Conservation (phyloP, 1,284 basidiomycete species). For the Stereum hirsutum region DNA sequence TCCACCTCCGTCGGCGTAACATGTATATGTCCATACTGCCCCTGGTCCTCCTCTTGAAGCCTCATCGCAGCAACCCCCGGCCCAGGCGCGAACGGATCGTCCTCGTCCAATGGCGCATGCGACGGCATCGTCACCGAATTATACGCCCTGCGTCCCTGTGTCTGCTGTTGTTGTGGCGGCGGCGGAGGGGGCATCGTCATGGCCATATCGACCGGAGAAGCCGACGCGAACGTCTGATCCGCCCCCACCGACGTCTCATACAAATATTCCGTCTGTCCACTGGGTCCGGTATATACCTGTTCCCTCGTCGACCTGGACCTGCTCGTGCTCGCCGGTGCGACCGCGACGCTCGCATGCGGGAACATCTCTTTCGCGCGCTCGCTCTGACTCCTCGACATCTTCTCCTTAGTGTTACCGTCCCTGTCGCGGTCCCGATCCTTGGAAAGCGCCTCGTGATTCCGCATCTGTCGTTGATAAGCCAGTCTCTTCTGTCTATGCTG, state of each 20-base stretch:
- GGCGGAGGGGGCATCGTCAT: constrained; percentile 20
- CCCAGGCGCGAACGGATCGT: constrained; percentile 41
- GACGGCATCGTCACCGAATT: constrained; percentile 31
- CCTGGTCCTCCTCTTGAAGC: too few species aligned
- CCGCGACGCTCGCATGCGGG: constrained; percentile 18
- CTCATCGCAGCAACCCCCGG: too few species aligned
- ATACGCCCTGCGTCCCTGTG: too few species aligned
- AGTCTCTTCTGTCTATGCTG: constrained; percentile 78
- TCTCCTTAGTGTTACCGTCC: constrained; percentile 15
- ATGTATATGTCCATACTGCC: too few species aligned
- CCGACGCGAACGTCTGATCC: constrained; percentile 27
- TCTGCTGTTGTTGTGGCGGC: too few species aligned
- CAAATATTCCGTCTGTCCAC: constrained; percentile 36
- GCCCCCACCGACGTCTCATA: constrained; percentile 43
- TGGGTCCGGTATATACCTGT: constrained; percentile 16
- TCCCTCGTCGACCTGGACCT: constrained; percentile 29
- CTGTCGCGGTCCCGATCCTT: too few species aligned
- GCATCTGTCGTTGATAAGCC: constrained; percentile 73
- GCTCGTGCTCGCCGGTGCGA: constrained; percentile 16
- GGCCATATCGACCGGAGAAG: constrained; percentile 13
- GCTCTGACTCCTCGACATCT: constrained; percentile 35
- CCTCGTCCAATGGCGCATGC: constrained; percentile 27
- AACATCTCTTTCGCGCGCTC: constrained; percentile 33
- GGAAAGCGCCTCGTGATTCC: constrained; percentile 20
- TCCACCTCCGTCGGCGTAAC: too few species aligned